Base-by-base conservation (phyloP, 352 stramenopile genomes). In the Phytophthora brassicae region DNA sequence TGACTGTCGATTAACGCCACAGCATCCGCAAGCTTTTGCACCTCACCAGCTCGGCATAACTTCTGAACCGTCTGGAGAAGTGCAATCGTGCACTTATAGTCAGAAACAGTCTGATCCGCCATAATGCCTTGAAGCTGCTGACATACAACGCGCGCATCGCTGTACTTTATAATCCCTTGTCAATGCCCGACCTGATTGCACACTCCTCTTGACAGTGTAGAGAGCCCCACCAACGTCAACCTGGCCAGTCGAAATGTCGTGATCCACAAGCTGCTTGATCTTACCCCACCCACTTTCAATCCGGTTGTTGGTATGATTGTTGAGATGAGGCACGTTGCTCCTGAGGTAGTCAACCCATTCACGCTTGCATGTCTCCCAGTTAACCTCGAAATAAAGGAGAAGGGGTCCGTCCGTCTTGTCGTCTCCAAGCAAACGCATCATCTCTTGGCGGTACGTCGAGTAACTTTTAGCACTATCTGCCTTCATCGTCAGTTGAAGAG, bases 401-500 rank as follows among this genome's bases (percentile, higher is more conserved):
- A 65, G 43, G 2, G 39, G 47, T n/a, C n/a, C n/a, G 20, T 54
- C 47, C 0, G 13, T 49, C 13, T 48, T 65, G 41, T 65, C 33
- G n/a, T 41, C 39, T 17, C 38, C 48, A 0, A 59, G 41, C 9
- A 24, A 54, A 0, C 17, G 2, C 9, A 65, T 8, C 57, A 55
- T 57, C 4, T 54, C 29, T 4, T 42, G 3, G 2, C 16, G n/a
- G 29, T 47, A 51, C 2, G 9, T 13, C n/a, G 6, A 5, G 39
- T 65, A 59, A 6, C 3, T 14, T 13, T 33, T 2, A 2, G 47
- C 28, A 42, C 48, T 65, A 3, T 50, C n/a, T 16, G 29, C 17
- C 19, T 65, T 59, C 48, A 57, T 65, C 49, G 55, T 55, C 16
- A 66, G 5, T 17, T 60, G 49, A 12, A 57, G n/a, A 16, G 56